A percentile compares a stretch with the other conserved stretches of the same genome.
These are phyloP conservation scores for Aspergillus aculeatus DNA, from an alignment of 2,329 filamentous ascomycete genomes.

Conservation along the genomic window DNA sequence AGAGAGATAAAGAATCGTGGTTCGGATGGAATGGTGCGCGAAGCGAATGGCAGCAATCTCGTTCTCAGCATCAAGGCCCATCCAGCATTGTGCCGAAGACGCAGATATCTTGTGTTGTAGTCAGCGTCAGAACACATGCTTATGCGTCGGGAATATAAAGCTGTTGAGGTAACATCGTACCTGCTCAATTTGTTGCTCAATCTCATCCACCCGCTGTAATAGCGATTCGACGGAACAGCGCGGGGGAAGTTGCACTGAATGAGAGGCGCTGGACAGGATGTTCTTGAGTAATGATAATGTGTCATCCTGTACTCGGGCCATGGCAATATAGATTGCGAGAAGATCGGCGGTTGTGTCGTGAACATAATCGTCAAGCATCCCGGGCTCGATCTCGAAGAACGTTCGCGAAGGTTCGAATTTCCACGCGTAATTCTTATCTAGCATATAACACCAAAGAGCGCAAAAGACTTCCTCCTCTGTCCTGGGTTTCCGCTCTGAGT, in stretches of 20 bases:
- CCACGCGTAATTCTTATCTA: conserved; percentile 25
- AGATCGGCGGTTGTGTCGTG: conserved; percentile 7
- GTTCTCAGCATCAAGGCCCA: conserved; percentile 19
- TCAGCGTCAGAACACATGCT: too few relatives aligned
- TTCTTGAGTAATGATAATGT: conserved; percentile 11
- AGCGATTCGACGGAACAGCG: too few relatives aligned
- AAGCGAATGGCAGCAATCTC: conserved; percentile 8
- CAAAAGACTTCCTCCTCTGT: conserved; percentile 23
- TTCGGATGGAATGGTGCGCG: conserved; percentile 3
- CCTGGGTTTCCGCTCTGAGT: not conserved
- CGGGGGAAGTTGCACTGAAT: too few relatives aligned
- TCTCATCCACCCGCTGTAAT: too few relatives aligned
- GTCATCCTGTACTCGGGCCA: conserved; percentile 21
- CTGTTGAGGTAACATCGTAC: too few relatives aligned
- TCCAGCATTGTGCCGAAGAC: conserved; percentile 16
- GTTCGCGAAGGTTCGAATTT: conserved; percentile 14
- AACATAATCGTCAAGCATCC: conserved; percentile 2
- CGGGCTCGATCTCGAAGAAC: conserved; percentile 1
- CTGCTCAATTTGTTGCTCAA: too few relatives aligned
- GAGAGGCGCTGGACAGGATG: too few relatives aligned
- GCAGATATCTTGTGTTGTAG: conserved; percentile 10
- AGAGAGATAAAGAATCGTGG: conserved; percentile 18
- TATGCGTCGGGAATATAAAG: too few relatives aligned
- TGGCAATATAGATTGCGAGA: conserved; percentile 18
- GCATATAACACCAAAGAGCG: conserved; percentile 24